These are phyloP conservation scores for Rubia tinctorum DNA, from an alignment of 305 asterid species.

Conservation along the genomic window DNA sequence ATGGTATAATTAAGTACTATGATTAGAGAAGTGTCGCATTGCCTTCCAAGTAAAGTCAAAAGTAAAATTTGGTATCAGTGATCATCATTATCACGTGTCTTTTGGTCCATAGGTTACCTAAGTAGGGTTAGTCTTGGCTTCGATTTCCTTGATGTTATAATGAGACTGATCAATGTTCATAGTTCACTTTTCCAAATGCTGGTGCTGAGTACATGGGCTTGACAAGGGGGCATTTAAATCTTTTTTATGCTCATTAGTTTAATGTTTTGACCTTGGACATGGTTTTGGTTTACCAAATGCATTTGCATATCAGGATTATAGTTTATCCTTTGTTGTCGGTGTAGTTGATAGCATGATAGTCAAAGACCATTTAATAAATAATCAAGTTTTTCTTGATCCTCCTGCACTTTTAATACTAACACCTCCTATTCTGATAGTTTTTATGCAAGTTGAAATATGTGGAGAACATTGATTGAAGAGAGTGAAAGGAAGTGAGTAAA, in stretches of 20 bases:
- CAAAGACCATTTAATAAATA: background rate
- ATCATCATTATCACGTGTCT: background rate
- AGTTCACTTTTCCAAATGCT: conserved; percentile 1
- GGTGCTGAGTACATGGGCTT: background rate
- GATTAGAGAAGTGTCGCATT: background rate
- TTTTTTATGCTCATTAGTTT: background rate
- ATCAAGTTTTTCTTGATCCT: background rate
- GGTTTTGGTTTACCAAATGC: conserved; percentile 7
- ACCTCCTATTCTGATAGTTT: too few species aligned
- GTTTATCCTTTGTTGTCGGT: background rate
- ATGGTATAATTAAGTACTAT: background rate
- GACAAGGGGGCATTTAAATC: background rate
- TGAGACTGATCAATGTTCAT: background rate
- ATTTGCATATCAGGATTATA: conserved; percentile 3
- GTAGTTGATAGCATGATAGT: background rate
- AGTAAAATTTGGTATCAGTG: background rate
- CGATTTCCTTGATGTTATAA: background rate
- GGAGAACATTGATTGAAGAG: background rate
- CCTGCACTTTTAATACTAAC: background rate
- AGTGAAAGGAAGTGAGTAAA: too few species aligned
- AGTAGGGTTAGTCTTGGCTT: background rate
- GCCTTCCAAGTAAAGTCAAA: background rate
- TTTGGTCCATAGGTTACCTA: background rate
- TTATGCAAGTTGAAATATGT: too few species aligned
- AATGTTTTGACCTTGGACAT: conserved; percentile 13